Evolutionary conservation across 495 filamentous ascomycete genomes (phyloP).

Genomic region (Astrothelium subdiscretum): DNA sequence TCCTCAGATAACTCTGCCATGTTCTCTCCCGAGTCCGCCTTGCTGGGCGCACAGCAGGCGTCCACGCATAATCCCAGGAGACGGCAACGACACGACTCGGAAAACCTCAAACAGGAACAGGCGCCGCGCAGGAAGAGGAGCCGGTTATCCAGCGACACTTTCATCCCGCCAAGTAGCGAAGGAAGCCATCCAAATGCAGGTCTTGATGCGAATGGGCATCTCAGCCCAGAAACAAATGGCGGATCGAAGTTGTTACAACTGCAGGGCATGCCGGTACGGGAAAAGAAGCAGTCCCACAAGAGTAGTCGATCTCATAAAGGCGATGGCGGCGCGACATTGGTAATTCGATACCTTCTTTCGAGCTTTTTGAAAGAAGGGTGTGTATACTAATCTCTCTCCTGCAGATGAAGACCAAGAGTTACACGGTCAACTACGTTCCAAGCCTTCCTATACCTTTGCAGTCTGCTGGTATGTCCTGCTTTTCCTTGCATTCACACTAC

Average conservation of each 20-base stretch:
- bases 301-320: conserved; percentile 21
- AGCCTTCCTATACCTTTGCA: conserved; percentile 45
- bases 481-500: not conserved
- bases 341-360: conserved; percentile 3
- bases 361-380: not conserved
- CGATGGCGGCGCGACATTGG: conserved; percentile 24
- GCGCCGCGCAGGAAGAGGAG: conserved; percentile 26
- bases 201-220: conserved; percentile 22
- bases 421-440: conserved; percentile 74
- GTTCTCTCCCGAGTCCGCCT: not conserved
- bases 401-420: conserved; percentile 78
- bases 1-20: not conserved
- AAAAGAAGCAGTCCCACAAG: conserved; percentile 15
- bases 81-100: conserved; percentile 26
- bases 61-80: conserved; percentile 23
- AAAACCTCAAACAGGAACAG: conserved; percentile 17
- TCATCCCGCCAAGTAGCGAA: conserved; percentile 5
- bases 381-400: conserved; percentile 1
- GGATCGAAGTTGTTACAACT: conserved; percentile 5
- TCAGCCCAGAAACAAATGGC: conserved; percentile 7
- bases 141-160: conserved; percentile 25
- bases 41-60: not conserved
- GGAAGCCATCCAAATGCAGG: not conserved
- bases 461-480: conserved; percentile 15
- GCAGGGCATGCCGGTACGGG: conserved; percentile 25